Evolutionary conservation across 345 rosid genomes (phyloP), one percentile per base, ranked within the genome.

Genomic region (Draba incana): DNA sequence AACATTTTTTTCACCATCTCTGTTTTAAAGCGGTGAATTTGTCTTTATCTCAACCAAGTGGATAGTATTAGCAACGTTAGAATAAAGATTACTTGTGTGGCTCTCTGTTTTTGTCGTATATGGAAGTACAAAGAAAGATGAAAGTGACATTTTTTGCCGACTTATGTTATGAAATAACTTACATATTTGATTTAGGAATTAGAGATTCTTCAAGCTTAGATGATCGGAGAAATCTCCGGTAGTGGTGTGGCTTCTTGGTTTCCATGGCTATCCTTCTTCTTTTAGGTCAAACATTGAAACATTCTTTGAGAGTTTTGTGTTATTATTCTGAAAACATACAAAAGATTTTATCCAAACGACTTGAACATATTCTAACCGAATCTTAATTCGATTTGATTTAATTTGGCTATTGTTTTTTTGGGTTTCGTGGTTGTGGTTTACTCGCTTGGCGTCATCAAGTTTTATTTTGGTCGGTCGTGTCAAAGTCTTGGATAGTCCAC

Each of bases 281-380:
- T 20, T 20, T 20, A 20, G 20, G 20, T 20, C 20, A 20, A 20
- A 20, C 20, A 20, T 20, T 20, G 20, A 20, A 20, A 20, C 20
- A 20, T 20, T 20, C 20, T 20, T 20, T 20, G 20, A 20, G 20
- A 20, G 20, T 20, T 20, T 20, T 20, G 20, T 20, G 20, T 20
- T 20, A 20, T 20, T 20, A 20, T 23, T 54, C 49, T 51, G 15
- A n/a, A 16, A 44, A 25, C 54, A 53, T 45, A 46, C 45, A 30
- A 50, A 47, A 70, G 62, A 61, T 61, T 70, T 61, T n/a, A 44
- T 50, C 68, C 68, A 38, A 16, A 49, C 48, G 48, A 39, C 20
- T 31, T 1, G 14, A 10, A 10, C 27, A 45, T 52, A 51, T 52
- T 20, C 62, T 9, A 13, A 33, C 58, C 75, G 62, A 52, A 70